These are phyloP conservation scores for Sporisorium reilianum DNA, from an alignment of 1,284 basidiomycete genomes.

Conservation along the genomic window DNA sequence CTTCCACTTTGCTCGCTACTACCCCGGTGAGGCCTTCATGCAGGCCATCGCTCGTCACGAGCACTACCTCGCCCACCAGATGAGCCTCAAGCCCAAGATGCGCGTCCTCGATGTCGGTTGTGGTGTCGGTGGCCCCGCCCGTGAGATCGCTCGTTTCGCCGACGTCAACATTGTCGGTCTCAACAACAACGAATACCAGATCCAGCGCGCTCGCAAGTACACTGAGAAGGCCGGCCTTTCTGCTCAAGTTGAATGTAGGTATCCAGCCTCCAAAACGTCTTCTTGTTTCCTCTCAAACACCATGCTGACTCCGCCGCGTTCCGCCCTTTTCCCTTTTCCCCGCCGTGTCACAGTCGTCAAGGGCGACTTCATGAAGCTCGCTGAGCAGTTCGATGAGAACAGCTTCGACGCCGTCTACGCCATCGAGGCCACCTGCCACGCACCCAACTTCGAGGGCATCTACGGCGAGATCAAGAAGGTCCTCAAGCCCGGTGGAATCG, in stretches of 20 bases:
- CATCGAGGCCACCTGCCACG: constrained; percentile 97
- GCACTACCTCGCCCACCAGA: constrained; percentile 87
- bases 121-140: constrained; percentile 95
- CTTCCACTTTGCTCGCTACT: constrained; percentile 99
- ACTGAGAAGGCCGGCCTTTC: constrained; percentile 83
- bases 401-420: constrained; percentile 98
- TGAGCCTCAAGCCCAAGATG: constrained; percentile 80
- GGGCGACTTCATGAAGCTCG: constrained; percentile 92
- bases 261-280: too few species aligned
- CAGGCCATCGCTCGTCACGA: constrained; percentile 91
- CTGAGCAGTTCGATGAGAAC: constrained; percentile 91
- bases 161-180: constrained; percentile 88
- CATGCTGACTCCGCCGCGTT: not conserved
- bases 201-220: constrained; percentile 85
- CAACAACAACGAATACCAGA: constrained; percentile 98
- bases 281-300: not conserved
- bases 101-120: constrained; percentile 97
- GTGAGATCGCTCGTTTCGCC: constrained; percentile 92
- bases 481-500: constrained; percentile 94
- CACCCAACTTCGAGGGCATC: constrained; percentile 93
- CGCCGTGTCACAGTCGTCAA: constrained; percentile 49
- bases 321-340: not conserved
- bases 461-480: constrained; percentile 94
- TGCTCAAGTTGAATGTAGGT: constrained; percentile 77
- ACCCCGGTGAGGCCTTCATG: constrained; percentile 90